phyloP scores from a whole-genome alignment of 148 eudicot genomes.

The Chenopodium suecicum region DNA sequence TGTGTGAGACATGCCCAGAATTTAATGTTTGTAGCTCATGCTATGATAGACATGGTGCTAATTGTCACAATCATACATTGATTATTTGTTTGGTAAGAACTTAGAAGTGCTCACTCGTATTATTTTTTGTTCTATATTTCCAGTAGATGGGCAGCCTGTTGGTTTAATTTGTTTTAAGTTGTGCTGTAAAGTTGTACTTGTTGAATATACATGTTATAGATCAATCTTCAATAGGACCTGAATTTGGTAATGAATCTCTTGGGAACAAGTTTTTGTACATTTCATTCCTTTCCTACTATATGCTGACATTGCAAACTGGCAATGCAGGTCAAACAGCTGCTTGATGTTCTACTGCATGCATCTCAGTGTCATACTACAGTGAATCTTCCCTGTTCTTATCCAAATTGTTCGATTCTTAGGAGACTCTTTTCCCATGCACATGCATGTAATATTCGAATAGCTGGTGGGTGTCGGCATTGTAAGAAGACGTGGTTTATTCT shows the following conservation, averaged over 20 bases:
- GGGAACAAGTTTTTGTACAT: not conserved
- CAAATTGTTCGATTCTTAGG: constrained; percentile 39
- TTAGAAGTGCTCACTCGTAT: constrained; percentile 4
- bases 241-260: not conserved
- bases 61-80: constrained; percentile 46
- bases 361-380: constrained; percentile 34
- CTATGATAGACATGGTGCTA: constrained; percentile 41
- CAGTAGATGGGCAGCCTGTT: not conserved
- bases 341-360: constrained; percentile 51
- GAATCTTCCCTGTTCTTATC: constrained; percentile 41
- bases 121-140: not conserved
- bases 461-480: constrained; percentile 50
- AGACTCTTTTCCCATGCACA: constrained; percentile 48
- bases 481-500: constrained; percentile 44
- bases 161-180: not conserved
- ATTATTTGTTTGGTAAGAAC: constrained; percentile 29
- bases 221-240: not conserved
- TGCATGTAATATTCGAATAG: constrained; percentile 35
- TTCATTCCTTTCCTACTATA: not conserved
- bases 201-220: not conserved
- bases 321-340: constrained; percentile 45
- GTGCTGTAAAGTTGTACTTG: not conserved
- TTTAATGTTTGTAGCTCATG: constrained; percentile 51
- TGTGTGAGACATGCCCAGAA: constrained; percentile 51
- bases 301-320: constrained; percentile 9